Evolutionary conservation across 2,329 filamentous ascomycete species (phyloP).

Genomic region (Neopestalotiopsis clavispora): DNA sequence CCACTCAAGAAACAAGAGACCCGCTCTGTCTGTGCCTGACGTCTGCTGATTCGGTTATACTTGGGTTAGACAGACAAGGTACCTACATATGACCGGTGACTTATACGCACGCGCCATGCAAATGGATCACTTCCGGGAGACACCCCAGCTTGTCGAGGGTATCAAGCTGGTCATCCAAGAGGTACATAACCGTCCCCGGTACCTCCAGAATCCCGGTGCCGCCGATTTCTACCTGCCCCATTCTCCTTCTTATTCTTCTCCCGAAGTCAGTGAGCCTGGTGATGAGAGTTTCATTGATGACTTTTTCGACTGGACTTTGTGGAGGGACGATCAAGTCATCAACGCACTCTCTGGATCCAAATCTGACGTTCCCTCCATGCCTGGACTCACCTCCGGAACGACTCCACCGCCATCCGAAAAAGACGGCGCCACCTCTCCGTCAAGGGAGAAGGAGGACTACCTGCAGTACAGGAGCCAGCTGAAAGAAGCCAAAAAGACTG

Average conservation of each 20-base stretch:
- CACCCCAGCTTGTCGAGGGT: conserved; percentile 18
- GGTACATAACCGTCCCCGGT: conserved; percentile 15
- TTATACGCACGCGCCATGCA: conserved; percentile 20
- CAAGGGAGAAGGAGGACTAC: conserved; percentile 22
- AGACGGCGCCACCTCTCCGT: conserved; percentile 34
- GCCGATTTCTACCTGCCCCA: conserved; percentile 14
- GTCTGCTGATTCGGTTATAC: conserved; percentile 16
- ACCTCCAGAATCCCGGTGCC: conserved; percentile 4
- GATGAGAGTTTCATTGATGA: conserved; percentile 11
- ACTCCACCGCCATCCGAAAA: conserved; percentile 31
- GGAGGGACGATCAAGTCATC: conserved; percentile 28
- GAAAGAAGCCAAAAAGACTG: conserved; percentile 33
- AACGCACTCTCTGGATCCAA: conserved; percentile 26
- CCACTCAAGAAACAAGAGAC: conserved; percentile 18
- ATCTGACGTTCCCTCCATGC: conserved; percentile 36
- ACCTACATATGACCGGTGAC: conserved; percentile 18
- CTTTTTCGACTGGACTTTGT: conserved; percentile 16
- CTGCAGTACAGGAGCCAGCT: conserved; percentile 15
- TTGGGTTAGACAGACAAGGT: conserved; percentile 14
- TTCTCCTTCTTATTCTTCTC: conserved; percentile 7
- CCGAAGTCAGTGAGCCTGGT: conserved; percentile 7
- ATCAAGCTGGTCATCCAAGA: conserved; percentile 18
- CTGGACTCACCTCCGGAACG: conserved; percentile 37
- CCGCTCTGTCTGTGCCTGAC: conserved; percentile 17
- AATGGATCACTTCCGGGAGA: conserved; percentile 12